A percentile compares a stretch with the other conserved stretches of the same genome.
phyloP scores from a whole-genome alignment of 306 rosid species.

The Comarum palustre region DNA sequence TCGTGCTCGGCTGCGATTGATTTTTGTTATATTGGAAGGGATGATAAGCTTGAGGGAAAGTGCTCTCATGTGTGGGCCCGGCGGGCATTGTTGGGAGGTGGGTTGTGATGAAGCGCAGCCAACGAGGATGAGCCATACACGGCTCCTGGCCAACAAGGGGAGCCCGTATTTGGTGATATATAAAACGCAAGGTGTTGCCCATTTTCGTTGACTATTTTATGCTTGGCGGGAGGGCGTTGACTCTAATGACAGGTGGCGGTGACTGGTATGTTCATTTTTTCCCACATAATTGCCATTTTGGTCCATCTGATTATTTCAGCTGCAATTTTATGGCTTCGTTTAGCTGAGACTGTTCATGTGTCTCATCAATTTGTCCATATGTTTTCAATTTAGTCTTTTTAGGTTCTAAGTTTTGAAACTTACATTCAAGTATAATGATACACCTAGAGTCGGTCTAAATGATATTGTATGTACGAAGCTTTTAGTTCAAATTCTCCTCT shows the following conservation, averaged over 20 bases:
- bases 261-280: background rate
- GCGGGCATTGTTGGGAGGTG: slow-evolving; percentile 19
- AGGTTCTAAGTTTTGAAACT: no score
- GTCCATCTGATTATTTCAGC: no score
- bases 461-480: no score
- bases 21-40: background rate
- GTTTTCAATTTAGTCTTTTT: no score
- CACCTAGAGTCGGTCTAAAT: no score
- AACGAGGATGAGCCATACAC: slow-evolving; percentile 10
- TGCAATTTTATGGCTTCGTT: no score
- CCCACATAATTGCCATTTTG: no score
- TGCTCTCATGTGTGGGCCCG: slow-evolving; percentile 25
- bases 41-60: background rate
- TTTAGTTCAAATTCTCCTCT: no score
- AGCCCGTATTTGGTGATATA: background rate
- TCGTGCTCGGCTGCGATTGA: slow-evolving; percentile 1
- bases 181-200: background rate
- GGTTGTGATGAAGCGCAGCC: slow-evolving; percentile 9
- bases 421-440: no score
- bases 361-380: no score
- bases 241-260: background rate
- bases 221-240: background rate
- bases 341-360: no score
- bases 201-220: background rate
- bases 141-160: background rate